Evolutionary conservation across 2,329 filamentous ascomycete genomes (phyloP).

Genomic region (Phaeophleospora eucalypticola): DNA sequence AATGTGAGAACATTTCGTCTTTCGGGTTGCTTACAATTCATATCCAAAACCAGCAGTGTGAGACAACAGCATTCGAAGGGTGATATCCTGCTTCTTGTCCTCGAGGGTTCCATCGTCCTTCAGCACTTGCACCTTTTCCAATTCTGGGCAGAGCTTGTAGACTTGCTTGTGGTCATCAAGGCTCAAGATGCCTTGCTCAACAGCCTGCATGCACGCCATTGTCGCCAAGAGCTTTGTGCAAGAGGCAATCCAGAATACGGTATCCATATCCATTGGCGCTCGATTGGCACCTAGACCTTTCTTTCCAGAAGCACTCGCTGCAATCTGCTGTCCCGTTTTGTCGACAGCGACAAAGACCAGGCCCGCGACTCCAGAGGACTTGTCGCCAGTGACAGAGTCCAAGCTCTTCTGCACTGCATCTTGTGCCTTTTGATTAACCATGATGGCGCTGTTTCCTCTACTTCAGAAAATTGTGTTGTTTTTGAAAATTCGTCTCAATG

Average conservation of each 20-base stretch:
- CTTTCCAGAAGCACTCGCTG: slow-evolving; percentile 41
- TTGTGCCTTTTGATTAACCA: slow-evolving; percentile 28
- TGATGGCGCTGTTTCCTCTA: background rate
- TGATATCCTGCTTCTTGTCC: slow-evolving; percentile 45
- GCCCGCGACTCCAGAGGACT: slow-evolving; percentile 36
- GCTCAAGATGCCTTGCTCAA: slow-evolving; percentile 40
- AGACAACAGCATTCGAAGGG: slow-evolving; percentile 47
- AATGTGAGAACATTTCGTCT: background rate
- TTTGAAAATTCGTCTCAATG: background rate
- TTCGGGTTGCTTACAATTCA: slow-evolving; percentile 33
- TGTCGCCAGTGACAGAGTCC: slow-evolving; percentile 29
- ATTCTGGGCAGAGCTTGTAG: slow-evolving; percentile 41
- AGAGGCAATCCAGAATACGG: slow-evolving; percentile 54
- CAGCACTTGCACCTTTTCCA: slow-evolving; percentile 42
- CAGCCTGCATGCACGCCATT: slow-evolving; percentile 47
- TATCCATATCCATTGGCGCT: slow-evolving; percentile 57
- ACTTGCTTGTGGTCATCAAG: slow-evolving; percentile 41
- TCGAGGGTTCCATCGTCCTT: slow-evolving; percentile 38
- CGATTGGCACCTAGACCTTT: slow-evolving; percentile 33
- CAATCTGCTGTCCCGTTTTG: slow-evolving; percentile 41
- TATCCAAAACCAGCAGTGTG: slow-evolving; percentile 52
- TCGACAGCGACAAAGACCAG: slow-evolving; percentile 45
- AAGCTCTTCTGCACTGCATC: slow-evolving; percentile 37
- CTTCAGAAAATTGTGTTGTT: background rate
- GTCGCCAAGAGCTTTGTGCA: slow-evolving; percentile 45